Evolutionary conservation across 2,329 filamentous ascomycete species (phyloP).

Genomic region (Monilinia aucupariae): DNA sequence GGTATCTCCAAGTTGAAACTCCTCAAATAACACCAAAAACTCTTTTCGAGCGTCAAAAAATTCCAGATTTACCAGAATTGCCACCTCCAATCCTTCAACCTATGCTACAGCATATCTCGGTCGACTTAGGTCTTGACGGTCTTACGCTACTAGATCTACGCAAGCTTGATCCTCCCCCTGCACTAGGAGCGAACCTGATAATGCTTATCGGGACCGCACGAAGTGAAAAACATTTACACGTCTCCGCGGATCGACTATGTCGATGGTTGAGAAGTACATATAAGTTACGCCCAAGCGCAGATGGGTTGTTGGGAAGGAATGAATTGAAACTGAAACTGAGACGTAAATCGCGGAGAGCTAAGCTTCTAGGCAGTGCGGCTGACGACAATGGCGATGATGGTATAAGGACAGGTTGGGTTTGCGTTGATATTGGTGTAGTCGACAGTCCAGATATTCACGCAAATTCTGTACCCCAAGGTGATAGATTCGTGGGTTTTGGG

Average conservation of each 20-base stretch:
- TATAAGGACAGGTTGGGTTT: constrained; percentile 91
- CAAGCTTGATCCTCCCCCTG: constrained; percentile 75
- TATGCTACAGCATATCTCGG: constrained; percentile 71
- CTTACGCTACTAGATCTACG: constrained; percentile 78
- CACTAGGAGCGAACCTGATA: constrained; percentile 79
- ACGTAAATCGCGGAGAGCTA: constrained; percentile 73
- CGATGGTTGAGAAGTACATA: constrained; percentile 74
- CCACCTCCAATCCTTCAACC: constrained; percentile 69
- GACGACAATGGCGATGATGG: constrained; percentile 70
- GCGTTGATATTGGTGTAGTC: constrained; percentile 76
- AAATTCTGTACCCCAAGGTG: constrained; percentile 43
- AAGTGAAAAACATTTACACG: constrained; percentile 87
- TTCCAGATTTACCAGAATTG: constrained; percentile 49
- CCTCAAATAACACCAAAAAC: constrained; percentile 36
- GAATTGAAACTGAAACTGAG: constrained; percentile 84
- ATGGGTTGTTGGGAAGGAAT: constrained; percentile 82
- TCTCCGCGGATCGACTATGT: constrained; percentile 83
- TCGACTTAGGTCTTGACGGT: constrained; percentile 81
- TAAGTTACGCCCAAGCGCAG: constrained; percentile 70
- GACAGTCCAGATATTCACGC: constrained; percentile 44
- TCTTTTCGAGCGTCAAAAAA: constrained; percentile 48
- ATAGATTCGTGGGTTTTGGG: constrained; percentile 73
- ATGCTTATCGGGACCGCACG: constrained; percentile 92
- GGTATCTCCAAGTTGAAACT: constrained; percentile 76
- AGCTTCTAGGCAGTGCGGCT: constrained; percentile 66